Base-by-base conservation (phyloP, 2,329 filamentous ascomycete genomes). In the Aspergillus cejpii region DNA sequence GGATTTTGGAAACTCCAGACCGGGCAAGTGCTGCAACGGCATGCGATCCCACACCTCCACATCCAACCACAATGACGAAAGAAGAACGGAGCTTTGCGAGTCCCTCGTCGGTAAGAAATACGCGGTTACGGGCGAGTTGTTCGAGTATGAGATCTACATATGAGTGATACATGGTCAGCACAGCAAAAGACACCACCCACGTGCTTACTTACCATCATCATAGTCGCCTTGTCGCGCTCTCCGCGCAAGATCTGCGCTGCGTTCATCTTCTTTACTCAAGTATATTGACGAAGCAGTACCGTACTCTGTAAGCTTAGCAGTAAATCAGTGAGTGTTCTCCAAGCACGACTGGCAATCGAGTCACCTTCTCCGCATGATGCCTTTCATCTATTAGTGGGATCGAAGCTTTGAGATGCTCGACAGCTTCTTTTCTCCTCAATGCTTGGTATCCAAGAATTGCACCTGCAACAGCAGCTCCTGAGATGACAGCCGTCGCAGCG, bases 11-110 rank as follows among this genome's bases (percentile, higher is more conserved):
- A 34, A 94, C 88, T 24, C 92, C 92, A 0, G 90, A 95, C 23
- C 92, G 83, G 4, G 88, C 85, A 23, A 98, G 80, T 3, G 92
- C 84, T 1, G 90, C 84, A 3, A 84, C 80, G 50, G 87, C 90
- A 71, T 98, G 94, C 5, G 89, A 96, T 37, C 92, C 92, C 4
- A 98, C 92, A 33, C 92, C 92, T 51, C 92, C 92, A 55, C 89
- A 91, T 3, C 92, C 92, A 8, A 98, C 89, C 1, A 98, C 79
- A 29, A 97, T 77, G 37, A 98, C 79, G 59, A 94, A 94, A 1
- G 91, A 80, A 37, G 78, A 75, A 10, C 91, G 85, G 23, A 98
- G 78, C 61, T 85, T 88, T 12, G 75, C 73, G 8, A 98, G 78
- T 0, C 92, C 92, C 6, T 83, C 82, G 23, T 91, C 82, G 11